Base-by-base conservation (phyloP, 2,329 filamentous ascomycete species). In the Venturia pyrina region DNA sequence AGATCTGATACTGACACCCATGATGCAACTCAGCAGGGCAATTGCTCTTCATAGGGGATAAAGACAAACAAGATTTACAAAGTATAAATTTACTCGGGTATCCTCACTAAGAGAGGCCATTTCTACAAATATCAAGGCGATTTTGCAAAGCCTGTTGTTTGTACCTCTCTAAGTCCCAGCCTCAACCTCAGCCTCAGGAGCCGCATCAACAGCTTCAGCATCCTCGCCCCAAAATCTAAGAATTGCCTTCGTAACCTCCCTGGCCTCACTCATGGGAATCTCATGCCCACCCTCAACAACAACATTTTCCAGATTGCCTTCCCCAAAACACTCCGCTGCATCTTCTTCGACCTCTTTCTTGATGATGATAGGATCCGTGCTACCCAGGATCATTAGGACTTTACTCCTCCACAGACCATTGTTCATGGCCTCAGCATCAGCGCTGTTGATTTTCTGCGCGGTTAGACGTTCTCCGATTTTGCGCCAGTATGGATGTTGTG, bases 231-330 rank as follows among this genome's bases (percentile, higher is more conserved):
- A 79, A 71, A 79, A 77, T 19, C 77, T 75, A 62, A 74, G 71
- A 48, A 86, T 79, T n/a, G 76, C 74, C n/a, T 79, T 74, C 0
- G 84, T 85, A 66, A 90, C 81, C 65, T 86, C 82, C 11, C 79
- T 76, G 2, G 84, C 84, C 66, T 81, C 82, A 15, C 83, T 83
- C 68, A 90, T 85, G 0, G 86, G 86, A 67, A 91, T 78, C 71
- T 91, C 89, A 72, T 92, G 89, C 0, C 88, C 89, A 5, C 84
- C 87, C 32, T 84, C 80, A 19, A 90, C 71, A 32, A 83, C 76
- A 53, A 80, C 77, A 62, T 87, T 80, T 66, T 83, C 79, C 3
- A 88, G 80, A 66, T 87, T 85, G n/a, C 75, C 72, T 32, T 78
- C 75, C 2, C 87, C 86, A 28, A 91, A 74, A 17, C 82, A 81